Base-by-base conservation (phyloP, 179 eudicot species). In the Amaranthus tricolor region DNA sequence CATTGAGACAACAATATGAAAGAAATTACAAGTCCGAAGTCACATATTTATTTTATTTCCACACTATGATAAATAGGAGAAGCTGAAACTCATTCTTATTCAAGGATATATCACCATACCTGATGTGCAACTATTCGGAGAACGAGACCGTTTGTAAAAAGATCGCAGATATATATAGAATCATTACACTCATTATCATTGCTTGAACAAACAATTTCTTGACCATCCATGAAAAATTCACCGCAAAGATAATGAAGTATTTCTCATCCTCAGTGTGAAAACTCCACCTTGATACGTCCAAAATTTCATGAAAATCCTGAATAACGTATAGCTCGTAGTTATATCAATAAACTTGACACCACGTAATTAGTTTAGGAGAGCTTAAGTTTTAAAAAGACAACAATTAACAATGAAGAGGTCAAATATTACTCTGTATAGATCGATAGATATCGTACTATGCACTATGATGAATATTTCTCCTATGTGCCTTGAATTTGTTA, bases 251-350 rank as follows among this genome's bases (percentile, higher is more conserved):
- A 45, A 89, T 93, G 77, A 88, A 88, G 77, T 88, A 87, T 10
- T 78, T 62, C 52, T 84, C 57, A 0, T 66, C 76, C 21, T 72
- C 76, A 31, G n/a, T 73, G 58, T 82, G 88, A 66, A 77, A 84
- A 75, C 69, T 71, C 10, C 48, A 84, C 31, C 64, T 78, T n/a
- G 98, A 83, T 68, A 93, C 87, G 74, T 89, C 86, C 74, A 93
- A 78, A 62, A 90, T 95, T 70, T 93, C 97, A 75, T 91, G 97
- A 79, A 93, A 85, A 78, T 93, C 98, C 98, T 93, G 88, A n/a
- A 62, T 9, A 12, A 67, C 10, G 17, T 44, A 67, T 31, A 48
- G 40, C 12, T 49, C 2, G 2, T 31, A 31, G 40, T 31, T 31
- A 31, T 31, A 31, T 31, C 2, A 31, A 31, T 31, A 31, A 31